Conservation (phyloP, 306 rosid species). For the Dryas alaskensis region DNA sequence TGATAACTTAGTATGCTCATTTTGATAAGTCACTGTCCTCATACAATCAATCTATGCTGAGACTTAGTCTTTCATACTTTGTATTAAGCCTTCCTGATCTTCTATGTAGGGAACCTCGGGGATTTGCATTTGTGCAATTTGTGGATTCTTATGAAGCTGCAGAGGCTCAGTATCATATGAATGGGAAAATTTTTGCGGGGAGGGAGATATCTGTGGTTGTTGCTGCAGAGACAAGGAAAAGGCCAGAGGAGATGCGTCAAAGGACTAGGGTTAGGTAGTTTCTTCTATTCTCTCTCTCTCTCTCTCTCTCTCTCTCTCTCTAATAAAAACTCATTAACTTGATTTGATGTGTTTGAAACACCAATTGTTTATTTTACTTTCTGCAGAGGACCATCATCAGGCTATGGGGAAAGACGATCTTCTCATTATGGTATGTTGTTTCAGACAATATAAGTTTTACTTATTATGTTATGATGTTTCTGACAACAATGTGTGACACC, state of each 20-base stretch:
- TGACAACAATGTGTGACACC: neutral
- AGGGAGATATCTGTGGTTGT: constrained; percentile 94
- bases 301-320: neutral
- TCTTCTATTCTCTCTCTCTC: constrained; percentile 13
- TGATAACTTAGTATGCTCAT: constrained; percentile 37
- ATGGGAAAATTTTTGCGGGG: constrained; percentile 90
- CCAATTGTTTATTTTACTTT: constrained; percentile 17
- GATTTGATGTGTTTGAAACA: constrained; percentile 19
- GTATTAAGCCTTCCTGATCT: constrained; percentile 31
- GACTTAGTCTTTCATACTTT: constrained; percentile 28
- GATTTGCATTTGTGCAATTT: constrained; percentile 98
- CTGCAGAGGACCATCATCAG: constrained; percentile 63
- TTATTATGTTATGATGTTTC: neutral
- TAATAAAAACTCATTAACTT: neutral
- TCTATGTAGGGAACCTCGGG: constrained; percentile 87
- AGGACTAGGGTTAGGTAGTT: constrained; percentile 64
- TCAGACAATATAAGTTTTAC: neutral
- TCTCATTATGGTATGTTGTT: constrained; percentile 65
- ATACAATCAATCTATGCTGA: constrained; percentile 28
- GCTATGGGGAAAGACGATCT: constrained; percentile 71
- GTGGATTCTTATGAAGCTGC: constrained; percentile 90
- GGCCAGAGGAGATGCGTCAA: constrained; percentile 96
- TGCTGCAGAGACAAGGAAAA: constrained; percentile 93
- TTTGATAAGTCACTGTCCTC: constrained; percentile 37
- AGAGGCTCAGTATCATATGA: constrained; percentile 98